A percentile compares a stretch with the other conserved stretches of the same genome.
Evolutionary conservation across 2,329 filamentous ascomycete species (phyloP).

Genomic region (Arthrinium phaeospermum): DNA sequence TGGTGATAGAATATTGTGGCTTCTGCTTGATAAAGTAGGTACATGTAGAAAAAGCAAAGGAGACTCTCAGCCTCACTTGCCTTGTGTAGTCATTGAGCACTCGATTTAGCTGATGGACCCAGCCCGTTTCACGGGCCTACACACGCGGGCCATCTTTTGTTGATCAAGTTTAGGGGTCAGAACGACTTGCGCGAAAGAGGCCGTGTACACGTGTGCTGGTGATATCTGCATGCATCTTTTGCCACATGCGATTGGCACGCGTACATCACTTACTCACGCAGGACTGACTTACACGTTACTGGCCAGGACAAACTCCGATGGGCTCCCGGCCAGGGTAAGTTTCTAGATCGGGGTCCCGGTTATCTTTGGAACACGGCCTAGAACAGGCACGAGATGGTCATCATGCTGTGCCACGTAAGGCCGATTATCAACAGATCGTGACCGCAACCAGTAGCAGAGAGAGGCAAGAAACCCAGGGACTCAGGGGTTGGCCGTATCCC

Average conservation of each 20-base stretch:
- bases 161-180: background rate
- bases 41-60: background rate
- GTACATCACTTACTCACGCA: background rate
- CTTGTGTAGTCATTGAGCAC: background rate
- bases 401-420: background rate
- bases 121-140: background rate
- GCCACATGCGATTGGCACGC: background rate
- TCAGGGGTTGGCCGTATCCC: background rate
- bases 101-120: background rate
- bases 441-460: background rate
- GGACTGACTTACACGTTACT: background rate
- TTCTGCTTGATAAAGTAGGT: background rate
- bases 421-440: background rate
- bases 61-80: background rate
- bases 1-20: background rate
- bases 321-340: background rate
- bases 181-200: background rate
- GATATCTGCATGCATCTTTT: background rate
- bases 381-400: background rate
- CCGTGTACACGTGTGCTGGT: background rate
- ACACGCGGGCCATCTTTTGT: background rate
- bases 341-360: background rate
- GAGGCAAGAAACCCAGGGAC: background rate
- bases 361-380: background rate
- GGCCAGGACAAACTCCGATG: background rate